Evolutionary conservation across 164 flowering plant species (phyloP).

Genomic region (Vitis riparia): DNA sequence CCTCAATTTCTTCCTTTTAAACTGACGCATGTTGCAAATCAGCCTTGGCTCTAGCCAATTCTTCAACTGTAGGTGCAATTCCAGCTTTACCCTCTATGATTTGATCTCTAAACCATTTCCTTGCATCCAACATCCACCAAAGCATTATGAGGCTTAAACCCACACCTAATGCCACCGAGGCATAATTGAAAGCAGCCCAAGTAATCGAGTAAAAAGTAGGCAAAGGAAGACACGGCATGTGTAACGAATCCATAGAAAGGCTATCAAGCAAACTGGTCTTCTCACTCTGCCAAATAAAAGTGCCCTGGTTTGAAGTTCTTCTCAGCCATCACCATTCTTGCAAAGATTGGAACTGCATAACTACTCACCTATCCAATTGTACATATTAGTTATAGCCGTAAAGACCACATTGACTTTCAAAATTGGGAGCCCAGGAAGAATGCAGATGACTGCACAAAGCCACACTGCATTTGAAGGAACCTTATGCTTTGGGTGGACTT

Average conservation of each 20-base stretch:
- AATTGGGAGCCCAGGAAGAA: constrained; percentile 69
- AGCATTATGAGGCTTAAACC: constrained; percentile 51
- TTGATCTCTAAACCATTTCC: constrained; percentile 79
- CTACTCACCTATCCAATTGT: constrained; percentile 86
- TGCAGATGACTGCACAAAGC: constrained; percentile 74
- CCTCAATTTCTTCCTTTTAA: too few relatives aligned
- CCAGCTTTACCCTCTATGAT: too few relatives aligned
- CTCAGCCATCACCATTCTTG: constrained; percentile 67
- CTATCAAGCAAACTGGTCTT: constrained; percentile 61
- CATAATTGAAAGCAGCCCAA: constrained; percentile 70
- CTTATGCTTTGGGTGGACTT: constrained; percentile 66
- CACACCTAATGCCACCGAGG: constrained; percentile 53
- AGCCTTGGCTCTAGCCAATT: too few relatives aligned
- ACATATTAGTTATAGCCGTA: constrained; percentile 60
- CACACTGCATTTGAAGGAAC: constrained; percentile 79
- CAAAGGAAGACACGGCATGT: constrained; percentile 60
- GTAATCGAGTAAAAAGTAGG: constrained; percentile 60
- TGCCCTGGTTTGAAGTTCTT: constrained; percentile 62
- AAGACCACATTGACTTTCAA: constrained; percentile 64
- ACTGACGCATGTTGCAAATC: too few relatives aligned
- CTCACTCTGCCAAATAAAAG: constrained; percentile 61
- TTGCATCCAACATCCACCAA: constrained; percentile 77
- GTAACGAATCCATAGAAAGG: constrained; percentile 74
- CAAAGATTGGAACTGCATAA: constrained; percentile 72
- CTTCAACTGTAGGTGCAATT: too few relatives aligned